Conservation (phyloP, 1,139 yeast genomes). For the Nakaseomyces bracarensis region DNA sequence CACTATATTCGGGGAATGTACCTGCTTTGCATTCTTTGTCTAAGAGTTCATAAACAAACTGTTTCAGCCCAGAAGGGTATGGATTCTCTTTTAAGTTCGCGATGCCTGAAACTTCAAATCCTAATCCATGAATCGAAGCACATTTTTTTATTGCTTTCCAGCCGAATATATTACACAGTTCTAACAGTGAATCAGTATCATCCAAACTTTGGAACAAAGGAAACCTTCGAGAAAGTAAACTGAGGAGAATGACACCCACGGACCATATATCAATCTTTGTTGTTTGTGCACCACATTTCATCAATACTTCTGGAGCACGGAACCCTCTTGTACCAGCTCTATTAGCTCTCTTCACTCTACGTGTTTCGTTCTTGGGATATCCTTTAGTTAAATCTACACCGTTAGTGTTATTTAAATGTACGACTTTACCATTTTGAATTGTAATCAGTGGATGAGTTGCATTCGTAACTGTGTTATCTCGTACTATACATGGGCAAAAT, state of each 20-base stretch:
- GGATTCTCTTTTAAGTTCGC: conserved; percentile 27
- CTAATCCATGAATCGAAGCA: conserved; percentile 82
- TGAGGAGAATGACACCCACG: conserved; percentile 76
- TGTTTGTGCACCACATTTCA: conserved; percentile 79
- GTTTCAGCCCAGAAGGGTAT: conserved; percentile 26
- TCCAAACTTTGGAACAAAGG: conserved; percentile 87
- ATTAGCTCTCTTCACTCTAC: conserved; percentile 89
- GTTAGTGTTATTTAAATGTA: conserved; percentile 23
- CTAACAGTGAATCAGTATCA: conserved; percentile 85
- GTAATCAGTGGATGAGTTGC: conserved; percentile 20
- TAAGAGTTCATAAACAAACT: conserved; percentile 27
- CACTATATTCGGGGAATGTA: conserved; percentile 35
- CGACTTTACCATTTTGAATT: conserved; percentile 29
- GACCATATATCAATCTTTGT: conserved; percentile 87
- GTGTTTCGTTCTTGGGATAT: conserved; percentile 68
- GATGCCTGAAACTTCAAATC: conserved; percentile 54
- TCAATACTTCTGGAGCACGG: conserved; percentile 87
- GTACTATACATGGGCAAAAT: conserved; percentile 28
- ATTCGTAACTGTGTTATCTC: conserved; percentile 11
- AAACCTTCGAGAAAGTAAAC: conserved; percentile 63
- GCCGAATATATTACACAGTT: conserved; percentile 79
- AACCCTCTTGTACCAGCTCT: conserved; percentile 98
- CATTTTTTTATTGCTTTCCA: conserved; percentile 60
- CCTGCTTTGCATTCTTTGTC: conserved; percentile 30
- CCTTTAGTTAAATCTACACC: conserved; percentile 44